These are phyloP conservation scores for Aureobasidium sp. DNA, from an alignment of 2,329 filamentous ascomycete species.

Conservation along the genomic window DNA sequence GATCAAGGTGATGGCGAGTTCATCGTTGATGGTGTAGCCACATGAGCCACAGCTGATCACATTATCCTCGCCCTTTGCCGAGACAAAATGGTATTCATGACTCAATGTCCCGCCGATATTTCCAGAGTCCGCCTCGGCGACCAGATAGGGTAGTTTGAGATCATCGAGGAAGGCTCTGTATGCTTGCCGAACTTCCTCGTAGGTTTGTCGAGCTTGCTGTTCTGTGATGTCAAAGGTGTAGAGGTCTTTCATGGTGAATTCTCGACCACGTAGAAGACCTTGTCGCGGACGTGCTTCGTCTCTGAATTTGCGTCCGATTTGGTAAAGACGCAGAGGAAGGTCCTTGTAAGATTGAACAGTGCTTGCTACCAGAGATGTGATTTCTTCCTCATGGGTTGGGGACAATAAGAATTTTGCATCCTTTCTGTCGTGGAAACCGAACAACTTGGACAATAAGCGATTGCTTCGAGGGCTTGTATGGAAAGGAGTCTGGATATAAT, in stretches of 20 bases:
- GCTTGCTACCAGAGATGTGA: constrained; percentile 70
- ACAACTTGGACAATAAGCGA: constrained; percentile 52
- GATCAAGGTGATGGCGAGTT: constrained; percentile 45
- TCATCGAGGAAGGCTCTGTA: constrained; percentile 76
- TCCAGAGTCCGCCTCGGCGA: constrained; percentile 88
- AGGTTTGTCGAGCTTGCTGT: constrained; percentile 69
- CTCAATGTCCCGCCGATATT: constrained; percentile 90
- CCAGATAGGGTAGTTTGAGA: constrained; percentile 72
- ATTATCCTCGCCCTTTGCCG: constrained; percentile 73
- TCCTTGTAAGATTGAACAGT: constrained; percentile 76
- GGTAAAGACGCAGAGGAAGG: constrained; percentile 79
- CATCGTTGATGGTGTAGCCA: constrained; percentile 75
- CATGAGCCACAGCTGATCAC: constrained; percentile 71
- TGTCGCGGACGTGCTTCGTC: constrained; percentile 86
- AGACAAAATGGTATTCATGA: constrained; percentile 88
- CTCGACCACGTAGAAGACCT: constrained; percentile 76
- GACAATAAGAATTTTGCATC: constrained; percentile 68
- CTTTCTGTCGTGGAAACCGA: constrained; percentile 73
- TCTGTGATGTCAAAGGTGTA: constrained; percentile 81
- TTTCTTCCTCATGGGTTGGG: constrained; percentile 95
- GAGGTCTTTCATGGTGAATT: constrained; percentile 97
- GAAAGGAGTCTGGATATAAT: neutral
- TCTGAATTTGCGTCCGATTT: constrained; percentile 88
- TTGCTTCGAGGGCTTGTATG: neutral
- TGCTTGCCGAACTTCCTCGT: constrained; percentile 62